A percentile compares a stretch with the other conserved stretches of the same genome.
phyloP scores from a whole-genome alignment of 169 alveolate genomes.

The Plasmodium ovale region DNA sequence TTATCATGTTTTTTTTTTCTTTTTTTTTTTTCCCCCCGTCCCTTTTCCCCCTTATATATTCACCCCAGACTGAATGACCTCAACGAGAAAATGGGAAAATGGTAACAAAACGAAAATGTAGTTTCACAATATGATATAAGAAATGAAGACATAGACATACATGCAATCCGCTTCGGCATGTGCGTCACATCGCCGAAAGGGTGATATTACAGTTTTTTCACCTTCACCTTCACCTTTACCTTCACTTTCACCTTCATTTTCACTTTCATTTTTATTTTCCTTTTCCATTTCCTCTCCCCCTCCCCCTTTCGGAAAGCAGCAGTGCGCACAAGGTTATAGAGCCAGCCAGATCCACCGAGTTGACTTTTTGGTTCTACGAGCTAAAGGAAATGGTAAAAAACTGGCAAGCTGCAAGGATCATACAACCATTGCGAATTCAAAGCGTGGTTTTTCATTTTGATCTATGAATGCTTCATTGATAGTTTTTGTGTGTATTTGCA shows the following conservation, averaged over 20 bases:
- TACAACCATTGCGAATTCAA: too few species aligned
- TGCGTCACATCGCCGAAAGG: too few species aligned
- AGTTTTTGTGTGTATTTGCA: too few species aligned
- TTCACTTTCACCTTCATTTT: neutral
- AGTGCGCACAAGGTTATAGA: conserved; percentile 35
- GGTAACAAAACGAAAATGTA: conserved; percentile 17
- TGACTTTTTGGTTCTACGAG: conserved; percentile 56
- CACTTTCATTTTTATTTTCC: neutral
- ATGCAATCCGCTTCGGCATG: neutral
- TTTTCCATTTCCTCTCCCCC: neutral
- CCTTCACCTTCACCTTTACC: neutral
- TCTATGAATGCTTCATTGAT: too few species aligned
- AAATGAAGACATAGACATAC: neutral
- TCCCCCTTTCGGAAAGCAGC: neutral
- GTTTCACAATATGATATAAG: too few species aligned
- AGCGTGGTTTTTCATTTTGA: too few species aligned
- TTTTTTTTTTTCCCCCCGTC: neutral
- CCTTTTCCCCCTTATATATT: neutral
- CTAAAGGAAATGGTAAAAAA: conserved; percentile 54
- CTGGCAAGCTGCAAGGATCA: neutral
- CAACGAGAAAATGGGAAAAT: conserved; percentile 72
- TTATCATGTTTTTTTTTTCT: neutral
- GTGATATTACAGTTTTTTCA: neutral
- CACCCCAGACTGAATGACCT: conserved; percentile 22
- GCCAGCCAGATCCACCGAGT: conserved; percentile 44